A percentile compares a stretch with the other conserved stretches of the same genome.
These are phyloP conservation scores for Graphiopsis chlorocephala DNA, from an alignment of 2,329 filamentous ascomycete genomes.

Conservation along the genomic window DNA sequence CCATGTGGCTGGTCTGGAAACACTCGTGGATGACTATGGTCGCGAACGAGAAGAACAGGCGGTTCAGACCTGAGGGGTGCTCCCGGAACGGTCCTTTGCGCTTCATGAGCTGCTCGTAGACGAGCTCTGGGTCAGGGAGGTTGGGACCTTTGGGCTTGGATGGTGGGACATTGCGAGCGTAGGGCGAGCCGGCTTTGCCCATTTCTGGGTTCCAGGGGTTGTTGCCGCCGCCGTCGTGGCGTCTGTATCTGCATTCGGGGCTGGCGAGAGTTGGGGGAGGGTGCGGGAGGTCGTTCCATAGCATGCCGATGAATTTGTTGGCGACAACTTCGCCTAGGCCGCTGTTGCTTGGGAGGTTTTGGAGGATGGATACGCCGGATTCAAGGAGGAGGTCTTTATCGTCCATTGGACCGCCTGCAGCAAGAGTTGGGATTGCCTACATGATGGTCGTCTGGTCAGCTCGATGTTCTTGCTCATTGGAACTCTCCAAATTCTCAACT, in stretches of 20 bases:
- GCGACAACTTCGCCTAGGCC: constrained; percentile 48
- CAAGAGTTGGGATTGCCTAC: constrained; percentile 19
- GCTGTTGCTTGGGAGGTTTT: constrained; percentile 50
- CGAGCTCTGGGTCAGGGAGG: constrained; percentile 48
- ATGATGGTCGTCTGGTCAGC: background rate
- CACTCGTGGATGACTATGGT: constrained; percentile 50
- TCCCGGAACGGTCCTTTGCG: constrained; percentile 39
- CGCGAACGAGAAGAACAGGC: constrained; percentile 49
- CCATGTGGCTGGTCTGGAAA: constrained; percentile 42
- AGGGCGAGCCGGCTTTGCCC: constrained; percentile 52
- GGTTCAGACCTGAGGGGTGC: constrained; percentile 46
- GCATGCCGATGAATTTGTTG: constrained; percentile 52
- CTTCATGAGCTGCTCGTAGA: constrained; percentile 47
- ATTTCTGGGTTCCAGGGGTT: constrained; percentile 52
- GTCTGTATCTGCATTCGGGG: constrained; percentile 44
- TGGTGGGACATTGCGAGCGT: constrained; percentile 46
- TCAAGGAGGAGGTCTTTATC: constrained; percentile 51
- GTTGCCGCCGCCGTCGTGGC: constrained; percentile 46
- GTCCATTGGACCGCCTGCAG: constrained; percentile 46
- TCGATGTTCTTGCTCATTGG: background rate
- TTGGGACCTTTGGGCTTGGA: constrained; percentile 50
- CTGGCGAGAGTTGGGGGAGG: constrained; percentile 48
- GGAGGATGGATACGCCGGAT: constrained; percentile 53
- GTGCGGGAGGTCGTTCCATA: constrained; percentile 54
- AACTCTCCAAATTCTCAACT: background rate